A percentile compares a stretch with the other conserved stretches of the same genome.
phyloP scores from a whole-genome alignment of 306 rosid genomes.

The Sindora glabra region DNA sequence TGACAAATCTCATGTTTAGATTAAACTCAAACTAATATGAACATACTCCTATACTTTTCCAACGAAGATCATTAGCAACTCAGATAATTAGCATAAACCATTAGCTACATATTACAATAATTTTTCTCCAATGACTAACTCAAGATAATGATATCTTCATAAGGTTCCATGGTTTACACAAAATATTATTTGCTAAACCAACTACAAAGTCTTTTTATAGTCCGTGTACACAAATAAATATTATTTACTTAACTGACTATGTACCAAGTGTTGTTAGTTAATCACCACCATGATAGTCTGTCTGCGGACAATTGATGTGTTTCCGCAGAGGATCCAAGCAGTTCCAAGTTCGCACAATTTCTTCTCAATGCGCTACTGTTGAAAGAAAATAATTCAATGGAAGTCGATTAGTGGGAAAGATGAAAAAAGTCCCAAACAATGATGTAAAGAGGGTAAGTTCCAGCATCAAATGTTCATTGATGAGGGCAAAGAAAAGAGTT shows the following conservation, averaged over 20 bases:
- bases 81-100: too few species aligned
- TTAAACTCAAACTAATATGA: too few species aligned
- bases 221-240: not conserved
- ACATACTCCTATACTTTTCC: too few species aligned
- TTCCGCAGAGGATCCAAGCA: not conserved
- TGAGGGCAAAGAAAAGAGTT: too few species aligned
- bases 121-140: not conserved
- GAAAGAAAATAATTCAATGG: not conserved
- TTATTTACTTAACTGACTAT: not conserved
- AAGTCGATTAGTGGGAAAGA: not conserved
- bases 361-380: conserved; percentile 3
- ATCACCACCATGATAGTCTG: not conserved
- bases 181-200: not conserved
- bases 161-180: not conserved
- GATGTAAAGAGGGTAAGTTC: not conserved
- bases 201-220: too few species aligned
- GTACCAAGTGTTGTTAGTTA: too few species aligned
- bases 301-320: not conserved
- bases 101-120: not conserved
- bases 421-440: not conserved
- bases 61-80: too few species aligned
- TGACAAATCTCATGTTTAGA: too few species aligned
- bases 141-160: not conserved
- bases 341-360: not conserved
- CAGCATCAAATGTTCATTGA: not conserved